Evolutionary conservation across 768 basidiomycete genomes (phyloP).

Genomic region (Xanthoconium stramineum): DNA sequence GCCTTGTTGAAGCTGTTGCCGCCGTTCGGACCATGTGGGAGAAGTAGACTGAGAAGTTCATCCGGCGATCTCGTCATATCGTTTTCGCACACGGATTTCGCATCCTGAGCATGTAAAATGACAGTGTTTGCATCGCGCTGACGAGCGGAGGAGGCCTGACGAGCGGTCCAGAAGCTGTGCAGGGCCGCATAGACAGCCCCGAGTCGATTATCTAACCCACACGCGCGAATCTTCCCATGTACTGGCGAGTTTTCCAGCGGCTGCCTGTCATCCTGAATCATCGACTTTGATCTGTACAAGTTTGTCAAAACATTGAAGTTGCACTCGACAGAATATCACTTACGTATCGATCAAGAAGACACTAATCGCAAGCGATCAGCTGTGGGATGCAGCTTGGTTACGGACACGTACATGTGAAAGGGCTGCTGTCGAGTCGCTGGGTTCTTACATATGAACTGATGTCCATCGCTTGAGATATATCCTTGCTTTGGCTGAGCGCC

Average conservation of each 20-base stretch:
- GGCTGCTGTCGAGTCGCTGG: constrained; percentile 47
- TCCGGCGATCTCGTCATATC: constrained; percentile 43
- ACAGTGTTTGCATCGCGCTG: constrained; percentile 55
- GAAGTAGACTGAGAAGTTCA: constrained; percentile 38
- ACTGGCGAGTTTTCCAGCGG: constrained; percentile 41
- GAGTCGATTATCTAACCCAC: constrained; percentile 42
- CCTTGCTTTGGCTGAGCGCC: constrained; percentile 30
- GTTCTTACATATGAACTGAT: constrained; percentile 47
- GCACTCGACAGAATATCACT: not conserved
- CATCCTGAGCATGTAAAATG: constrained; percentile 39
- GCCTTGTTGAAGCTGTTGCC: constrained; percentile 46
- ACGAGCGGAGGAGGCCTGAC: constrained; percentile 34
- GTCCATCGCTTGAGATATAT: constrained; percentile 35
- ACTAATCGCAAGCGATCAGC: constrained; percentile 1
- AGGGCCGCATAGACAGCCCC: constrained; percentile 56
- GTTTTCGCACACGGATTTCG: constrained; percentile 35
- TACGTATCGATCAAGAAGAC: constrained; percentile 23
- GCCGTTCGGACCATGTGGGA: constrained; percentile 32
- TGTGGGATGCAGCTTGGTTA: not conserved
- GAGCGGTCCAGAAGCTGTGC: constrained; percentile 51
- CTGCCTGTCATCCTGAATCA: constrained; percentile 37
- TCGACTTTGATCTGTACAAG: constrained; percentile 45
- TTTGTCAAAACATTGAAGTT: not conserved
- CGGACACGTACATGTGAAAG: constrained; percentile 52
- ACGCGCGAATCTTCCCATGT: constrained; percentile 26